Evolutionary conservation across 331 rosid genomes (phyloP).

Genomic region (Ulmus americana): DNA sequence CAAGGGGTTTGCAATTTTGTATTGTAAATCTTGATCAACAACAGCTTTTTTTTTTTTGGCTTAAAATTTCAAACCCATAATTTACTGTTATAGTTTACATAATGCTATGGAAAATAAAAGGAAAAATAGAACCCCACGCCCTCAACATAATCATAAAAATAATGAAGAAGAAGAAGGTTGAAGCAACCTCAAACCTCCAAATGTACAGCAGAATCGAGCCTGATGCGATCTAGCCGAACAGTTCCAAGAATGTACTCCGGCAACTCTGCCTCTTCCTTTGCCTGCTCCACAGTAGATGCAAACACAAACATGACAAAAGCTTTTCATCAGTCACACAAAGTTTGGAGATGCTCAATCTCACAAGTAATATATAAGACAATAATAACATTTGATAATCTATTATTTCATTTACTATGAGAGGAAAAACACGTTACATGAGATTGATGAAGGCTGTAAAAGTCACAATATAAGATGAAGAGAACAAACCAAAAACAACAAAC

Average conservation of each 20-base stretch:
- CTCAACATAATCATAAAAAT: neutral
- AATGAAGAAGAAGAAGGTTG: conserved; percentile 9
- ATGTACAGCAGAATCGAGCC: conserved; percentile 59
- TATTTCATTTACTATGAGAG: too few relatives aligned
- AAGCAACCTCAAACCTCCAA: conserved; percentile 44
- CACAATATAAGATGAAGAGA: too few relatives aligned
- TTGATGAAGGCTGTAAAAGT: too few relatives aligned
- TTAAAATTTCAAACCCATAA: neutral
- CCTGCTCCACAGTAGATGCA: conserved; percentile 48
- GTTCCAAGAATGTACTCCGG: conserved; percentile 95
- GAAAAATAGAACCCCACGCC: conserved; percentile 7
- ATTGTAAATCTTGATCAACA: too few relatives aligned
- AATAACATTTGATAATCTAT: too few relatives aligned
- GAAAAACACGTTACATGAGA: too few relatives aligned
- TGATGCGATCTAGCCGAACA: conserved; percentile 72
- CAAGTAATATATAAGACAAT: too few relatives aligned
- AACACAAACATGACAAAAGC: neutral
- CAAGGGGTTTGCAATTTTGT: too few relatives aligned
- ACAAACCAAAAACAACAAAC: too few relatives aligned
- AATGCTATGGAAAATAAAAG: neutral
- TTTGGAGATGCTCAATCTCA: neutral
- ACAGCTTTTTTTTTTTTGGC: neutral
- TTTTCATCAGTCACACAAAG: neutral
- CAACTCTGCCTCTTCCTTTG: conserved; percentile 67
- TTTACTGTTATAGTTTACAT: neutral